phyloP scores from a whole-genome alignment of 2,329 filamentous ascomycete species.

The Neodidymelliopsis sp. region DNA sequence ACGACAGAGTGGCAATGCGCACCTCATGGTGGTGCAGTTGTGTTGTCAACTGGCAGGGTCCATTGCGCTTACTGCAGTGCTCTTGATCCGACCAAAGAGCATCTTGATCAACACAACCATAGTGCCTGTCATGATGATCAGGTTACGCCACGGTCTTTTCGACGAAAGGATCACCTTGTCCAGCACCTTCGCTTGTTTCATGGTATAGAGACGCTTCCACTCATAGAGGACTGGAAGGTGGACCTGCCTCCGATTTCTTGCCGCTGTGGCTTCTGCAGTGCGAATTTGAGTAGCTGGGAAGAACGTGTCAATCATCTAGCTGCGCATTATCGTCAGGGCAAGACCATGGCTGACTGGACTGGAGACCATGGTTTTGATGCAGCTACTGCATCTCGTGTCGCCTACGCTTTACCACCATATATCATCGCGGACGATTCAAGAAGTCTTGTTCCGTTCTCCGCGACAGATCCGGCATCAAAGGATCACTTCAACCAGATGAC shows the following conservation, averaged over 20 bases:
- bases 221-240: constrained; percentile 35
- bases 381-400: constrained; percentile 52
- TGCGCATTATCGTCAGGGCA: constrained; percentile 34
- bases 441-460: constrained; percentile 53
- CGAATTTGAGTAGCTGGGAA: constrained; percentile 28
- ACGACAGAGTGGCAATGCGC: constrained; percentile 38
- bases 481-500: constrained; percentile 32
- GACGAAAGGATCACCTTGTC: constrained; percentile 39
- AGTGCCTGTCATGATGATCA: constrained; percentile 28
- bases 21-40: constrained; percentile 48
- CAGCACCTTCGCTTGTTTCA: constrained; percentile 40
- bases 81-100: constrained; percentile 11
- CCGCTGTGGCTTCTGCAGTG: constrained; percentile 36
- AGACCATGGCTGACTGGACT: constrained; percentile 38
- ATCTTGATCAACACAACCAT: constrained; percentile 31
- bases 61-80: constrained; percentile 23
- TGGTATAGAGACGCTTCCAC: constrained; percentile 41
- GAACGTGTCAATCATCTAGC: constrained; percentile 37
- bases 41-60: constrained; percentile 56
- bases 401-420: constrained; percentile 56
- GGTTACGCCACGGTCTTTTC: constrained; percentile 34
- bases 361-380: constrained; percentile 40
- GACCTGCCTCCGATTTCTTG: constrained; percentile 31
- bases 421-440: constrained; percentile 53
- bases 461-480: constrained; percentile 38